Evolutionary conservation across 495 filamentous ascomycete genomes (phyloP), one percentile per base, ranked within the genome.

Genomic region (Endocarpon pusillum): DNA sequence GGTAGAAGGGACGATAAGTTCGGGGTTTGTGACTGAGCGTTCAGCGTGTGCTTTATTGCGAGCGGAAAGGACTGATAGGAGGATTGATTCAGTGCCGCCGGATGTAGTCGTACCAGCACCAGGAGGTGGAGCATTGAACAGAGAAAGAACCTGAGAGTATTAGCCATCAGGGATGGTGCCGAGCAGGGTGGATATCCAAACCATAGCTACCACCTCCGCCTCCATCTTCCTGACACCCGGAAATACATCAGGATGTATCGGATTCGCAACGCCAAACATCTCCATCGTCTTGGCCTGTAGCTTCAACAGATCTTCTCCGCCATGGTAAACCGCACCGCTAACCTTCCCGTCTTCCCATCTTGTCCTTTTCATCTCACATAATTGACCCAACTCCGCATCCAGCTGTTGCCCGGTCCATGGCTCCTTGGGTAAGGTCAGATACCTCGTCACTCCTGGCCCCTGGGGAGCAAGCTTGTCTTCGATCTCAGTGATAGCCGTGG

Each of bases 151-250:
- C 71, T 75, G 28, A 44, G 6, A 19, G 9, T 5, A 27, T 28
- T n/a, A 37, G 33, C 32, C 21, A 39, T 22, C 19, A 24, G 4
- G 31, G 10, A 14, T 8, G 24, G 33, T 28, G 39, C 14, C 43
- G 28, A 22, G 30, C 10, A 40, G 24, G 5, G 21, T n/a, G 7
- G 12, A 21, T 29, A 9, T 16, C 45, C 49, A 41, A 56, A 74
- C 83, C 89, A 99, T 99, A 36, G 85, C 75, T 25, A 99, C 89
- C 48, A 96, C 66, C 62, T 99, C 89, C 19, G 89, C 87, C 59
- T 99, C 89, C 89, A 99, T 99, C 64, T 99, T 99, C 44, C 89
- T 64, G 19, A 99, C 85, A 22, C 86, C 89, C 26, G 89, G 89
- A 59, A 99, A 99, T 23, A 96, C 85, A 60, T 99, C 89, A 21